These are phyloP conservation scores for Metschnikowia corniflorae DNA, from an alignment of 805 yeast species.

Conservation along the genomic window DNA sequence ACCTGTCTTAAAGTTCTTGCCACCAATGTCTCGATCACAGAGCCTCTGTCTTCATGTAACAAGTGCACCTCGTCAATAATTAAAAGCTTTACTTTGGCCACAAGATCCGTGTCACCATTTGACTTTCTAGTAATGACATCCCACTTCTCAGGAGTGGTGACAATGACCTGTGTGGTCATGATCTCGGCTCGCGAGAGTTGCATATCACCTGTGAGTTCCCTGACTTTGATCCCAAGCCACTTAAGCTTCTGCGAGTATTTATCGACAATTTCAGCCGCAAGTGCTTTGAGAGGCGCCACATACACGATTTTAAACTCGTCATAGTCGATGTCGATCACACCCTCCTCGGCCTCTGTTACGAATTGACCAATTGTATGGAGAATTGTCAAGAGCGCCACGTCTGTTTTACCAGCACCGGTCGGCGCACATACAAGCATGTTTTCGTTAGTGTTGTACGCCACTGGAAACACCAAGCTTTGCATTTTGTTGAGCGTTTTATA, in stretches of 20 bases:
- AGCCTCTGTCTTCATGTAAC: slow-evolving; percentile 95
- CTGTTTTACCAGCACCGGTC: slow-evolving; percentile 23
- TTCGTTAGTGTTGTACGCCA: slow-evolving; percentile 89
- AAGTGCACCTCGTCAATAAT: slow-evolving; percentile 96
- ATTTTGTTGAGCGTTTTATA: slow-evolving; percentile 78
- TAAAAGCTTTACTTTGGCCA: slow-evolving; percentile 76
- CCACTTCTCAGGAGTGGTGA: slow-evolving; percentile 94
- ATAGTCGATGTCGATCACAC: slow-evolving; percentile 63
- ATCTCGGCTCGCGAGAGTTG: slow-evolving; percentile 81
- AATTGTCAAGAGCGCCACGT: slow-evolving; percentile 20
- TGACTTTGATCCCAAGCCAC: slow-evolving; percentile 82
- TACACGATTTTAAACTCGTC: slow-evolving; percentile 88
- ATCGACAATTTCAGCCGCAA: slow-evolving; percentile 95
- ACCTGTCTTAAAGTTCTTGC: slow-evolving; percentile 87
- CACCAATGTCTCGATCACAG: slow-evolving; percentile 81
- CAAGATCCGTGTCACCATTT: slow-evolving; percentile 47
- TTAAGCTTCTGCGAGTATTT: slow-evolving; percentile 72
- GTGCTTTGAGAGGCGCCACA: slow-evolving; percentile 89
- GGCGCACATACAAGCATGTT: slow-evolving; percentile 56
- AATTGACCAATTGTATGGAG: slow-evolving; percentile 71
- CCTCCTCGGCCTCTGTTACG: slow-evolving; percentile 46
- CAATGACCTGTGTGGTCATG: slow-evolving; percentile 77
- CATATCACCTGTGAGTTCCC: slow-evolving; percentile 95
- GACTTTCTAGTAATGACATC: slow-evolving; percentile 95
- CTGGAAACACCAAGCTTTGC: slow-evolving; percentile 88